These are phyloP conservation scores for Obba rivulosa DNA, from an alignment of 768 basidiomycete genomes.

Conservation along the genomic window DNA sequence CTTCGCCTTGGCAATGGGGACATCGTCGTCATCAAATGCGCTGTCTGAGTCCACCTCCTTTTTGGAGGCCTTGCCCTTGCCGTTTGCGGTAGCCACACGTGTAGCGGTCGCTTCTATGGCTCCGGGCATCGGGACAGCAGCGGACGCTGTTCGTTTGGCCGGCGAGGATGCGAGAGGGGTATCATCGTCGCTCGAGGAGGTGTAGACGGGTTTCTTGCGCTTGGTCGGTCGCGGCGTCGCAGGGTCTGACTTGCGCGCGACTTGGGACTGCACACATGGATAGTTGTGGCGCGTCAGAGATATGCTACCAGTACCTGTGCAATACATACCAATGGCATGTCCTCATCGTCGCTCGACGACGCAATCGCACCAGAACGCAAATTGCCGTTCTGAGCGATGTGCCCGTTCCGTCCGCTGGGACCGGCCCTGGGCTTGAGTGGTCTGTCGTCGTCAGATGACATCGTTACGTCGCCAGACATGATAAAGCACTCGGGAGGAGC, in stretches of 20 bases:
- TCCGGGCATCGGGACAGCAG: constrained; percentile 37
- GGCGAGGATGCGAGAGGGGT: constrained; percentile 70
- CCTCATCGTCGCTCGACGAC: constrained; percentile 66
- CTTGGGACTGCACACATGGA: constrained; percentile 42
- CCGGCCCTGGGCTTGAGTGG: constrained; percentile 41
- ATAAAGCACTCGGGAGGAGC: constrained; percentile 13
- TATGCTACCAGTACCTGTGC: no score
- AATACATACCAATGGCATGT: constrained; percentile 61
- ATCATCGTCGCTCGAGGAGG: constrained; percentile 69
- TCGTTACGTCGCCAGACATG: constrained; percentile 44
- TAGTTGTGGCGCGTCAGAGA: background rate
- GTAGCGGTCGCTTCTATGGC: constrained; percentile 34
- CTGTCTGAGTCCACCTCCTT: constrained; percentile 31
- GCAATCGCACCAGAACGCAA: constrained; percentile 36
- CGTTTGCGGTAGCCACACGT: constrained; percentile 19
- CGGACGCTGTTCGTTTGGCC: constrained; percentile 40
- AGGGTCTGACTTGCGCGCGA: constrained; percentile 41
- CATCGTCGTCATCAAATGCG: constrained; percentile 38
- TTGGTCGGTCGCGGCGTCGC: constrained; percentile 36
- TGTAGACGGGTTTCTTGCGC: constrained; percentile 52
- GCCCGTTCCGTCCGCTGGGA: constrained; percentile 32
- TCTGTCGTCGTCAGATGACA: constrained; percentile 58
- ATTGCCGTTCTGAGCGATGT: constrained; percentile 40
- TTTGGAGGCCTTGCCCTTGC: constrained; percentile 36
- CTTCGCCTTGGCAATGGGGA: constrained; percentile 40